phyloP scores from a whole-genome alignment of 768 basidiomycete genomes.

The Tremella fuciformis region DNA sequence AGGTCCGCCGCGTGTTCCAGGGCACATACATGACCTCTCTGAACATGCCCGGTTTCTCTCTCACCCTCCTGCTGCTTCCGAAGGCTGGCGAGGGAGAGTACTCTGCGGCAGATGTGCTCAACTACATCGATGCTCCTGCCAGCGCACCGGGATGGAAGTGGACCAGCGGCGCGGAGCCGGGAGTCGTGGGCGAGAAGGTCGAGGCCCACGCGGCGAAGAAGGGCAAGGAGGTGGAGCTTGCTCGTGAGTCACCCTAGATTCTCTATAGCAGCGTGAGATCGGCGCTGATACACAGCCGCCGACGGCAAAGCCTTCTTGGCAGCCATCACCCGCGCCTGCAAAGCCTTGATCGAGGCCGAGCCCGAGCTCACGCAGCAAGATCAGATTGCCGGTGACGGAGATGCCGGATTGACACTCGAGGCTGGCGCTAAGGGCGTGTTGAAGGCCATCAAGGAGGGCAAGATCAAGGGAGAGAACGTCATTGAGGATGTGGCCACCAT shows the following conservation, averaged over 20 bases:
- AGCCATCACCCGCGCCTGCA: constrained; percentile 35
- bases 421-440: constrained; percentile 65
- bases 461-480: constrained; percentile 64
- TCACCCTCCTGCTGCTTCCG: constrained; percentile 63
- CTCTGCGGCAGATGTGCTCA: constrained; percentile 47
- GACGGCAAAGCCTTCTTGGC: constrained; percentile 34
- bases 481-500: constrained; percentile 65
- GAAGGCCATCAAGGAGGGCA: constrained; percentile 59
- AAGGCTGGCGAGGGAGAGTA: constrained; percentile 30
- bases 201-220: constrained; percentile 21
- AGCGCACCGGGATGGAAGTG: constrained; percentile 83
- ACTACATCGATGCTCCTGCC: constrained; percentile 51
- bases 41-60: constrained; percentile 54
- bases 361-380: constrained; percentile 89
- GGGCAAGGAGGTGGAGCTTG: constrained; percentile 37
- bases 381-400: constrained; percentile 85
- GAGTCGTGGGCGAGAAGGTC: constrained; percentile 23
- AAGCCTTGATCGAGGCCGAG: constrained; percentile 66
- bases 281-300: constrained; percentile 19
- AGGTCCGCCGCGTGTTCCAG: constrained; percentile 63
- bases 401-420: constrained; percentile 63
- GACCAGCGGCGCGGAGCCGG: constrained; percentile 56
- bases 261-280: not conserved
- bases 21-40: constrained; percentile 75
- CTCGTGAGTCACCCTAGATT: constrained; percentile 24